These are phyloP conservation scores for Calonectria pseudoturangicola DNA, from an alignment of 2,329 filamentous ascomycete species.

Conservation along the genomic window DNA sequence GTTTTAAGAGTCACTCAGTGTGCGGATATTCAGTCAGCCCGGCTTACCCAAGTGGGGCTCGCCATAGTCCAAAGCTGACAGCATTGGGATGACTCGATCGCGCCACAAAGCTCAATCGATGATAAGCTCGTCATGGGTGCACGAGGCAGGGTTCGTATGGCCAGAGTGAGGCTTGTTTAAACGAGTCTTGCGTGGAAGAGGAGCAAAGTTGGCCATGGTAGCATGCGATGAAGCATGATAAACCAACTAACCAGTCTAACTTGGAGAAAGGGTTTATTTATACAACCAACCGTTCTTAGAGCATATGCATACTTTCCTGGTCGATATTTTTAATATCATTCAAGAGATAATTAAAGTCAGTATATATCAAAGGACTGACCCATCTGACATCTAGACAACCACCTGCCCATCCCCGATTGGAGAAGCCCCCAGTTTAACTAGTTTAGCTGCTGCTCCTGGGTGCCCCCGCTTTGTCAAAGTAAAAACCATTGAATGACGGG, in stretches of 20 bases:
- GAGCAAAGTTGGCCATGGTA: background rate
- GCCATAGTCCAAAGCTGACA: background rate
- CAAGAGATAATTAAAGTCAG: background rate
- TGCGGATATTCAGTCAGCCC: conserved; percentile 12
- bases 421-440: conserved; percentile 19
- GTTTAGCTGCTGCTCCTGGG: conserved; percentile 29
- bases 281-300: background rate
- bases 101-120: background rate
- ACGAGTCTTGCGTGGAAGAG: background rate
- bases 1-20: background rate
- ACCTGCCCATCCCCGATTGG: background rate
- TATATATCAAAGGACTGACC: background rate
- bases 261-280: background rate
- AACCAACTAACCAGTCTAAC: too few species aligned
- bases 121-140: too few species aligned
- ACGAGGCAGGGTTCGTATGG: background rate
- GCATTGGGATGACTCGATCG: background rate
- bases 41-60: conserved; percentile 7
- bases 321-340: background rate
- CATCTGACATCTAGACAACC: background rate
- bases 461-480: conserved; percentile 22
- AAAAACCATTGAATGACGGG: conserved; percentile 25
- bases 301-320: background rate
- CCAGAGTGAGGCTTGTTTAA: too few species aligned
- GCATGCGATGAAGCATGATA: background rate